phyloP scores from a whole-genome alignment of 768 basidiomycete genomes.

The Serpula lacrymans region DNA sequence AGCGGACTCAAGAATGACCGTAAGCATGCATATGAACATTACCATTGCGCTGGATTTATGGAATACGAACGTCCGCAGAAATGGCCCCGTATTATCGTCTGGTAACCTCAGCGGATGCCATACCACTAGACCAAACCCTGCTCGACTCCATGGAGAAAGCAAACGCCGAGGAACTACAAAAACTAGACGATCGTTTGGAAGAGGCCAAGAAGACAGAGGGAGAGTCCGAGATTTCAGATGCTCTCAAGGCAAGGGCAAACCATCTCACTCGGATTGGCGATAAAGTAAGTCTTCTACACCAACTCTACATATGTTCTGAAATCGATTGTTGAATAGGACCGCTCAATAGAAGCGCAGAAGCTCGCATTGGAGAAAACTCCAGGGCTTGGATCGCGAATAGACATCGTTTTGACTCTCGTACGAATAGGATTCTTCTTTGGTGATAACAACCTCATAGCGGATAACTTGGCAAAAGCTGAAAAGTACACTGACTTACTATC shows the following conservation, averaged over 20 bases:
- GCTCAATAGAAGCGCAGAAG: slow-evolving; percentile 76
- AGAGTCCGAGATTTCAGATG: slow-evolving; percentile 90
- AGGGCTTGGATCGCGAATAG: slow-evolving; percentile 89
- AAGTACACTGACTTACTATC: slow-evolving; percentile 45
- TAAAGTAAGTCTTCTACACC: slow-evolving; percentile 36
- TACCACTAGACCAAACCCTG: slow-evolving; percentile 37
- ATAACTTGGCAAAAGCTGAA: slow-evolving; percentile 76
- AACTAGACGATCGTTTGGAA: slow-evolving; percentile 71
- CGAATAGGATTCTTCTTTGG: slow-evolving; percentile 89
- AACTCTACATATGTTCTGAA: background rate
- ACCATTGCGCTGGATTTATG: slow-evolving; percentile 2
- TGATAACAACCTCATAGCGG: slow-evolving; percentile 67
- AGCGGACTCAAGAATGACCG: slow-evolving; percentile 78
- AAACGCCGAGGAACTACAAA: slow-evolving; percentile 70
- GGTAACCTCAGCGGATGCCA: slow-evolving; percentile 48
- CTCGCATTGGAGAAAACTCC: slow-evolving; percentile 89
- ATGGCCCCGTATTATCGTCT: slow-evolving; percentile 83
- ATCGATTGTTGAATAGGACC: slow-evolving; percentile 48
- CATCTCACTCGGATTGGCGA: slow-evolving; percentile 90
- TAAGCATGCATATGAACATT: slow-evolving; percentile 23
- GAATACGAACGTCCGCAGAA: slow-evolving; percentile 41
- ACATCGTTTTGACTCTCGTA: slow-evolving; percentile 84
- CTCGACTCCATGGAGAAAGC: slow-evolving; percentile 43
- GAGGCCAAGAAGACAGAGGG: slow-evolving; percentile 91
- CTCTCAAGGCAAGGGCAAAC: slow-evolving; percentile 76